Evolutionary conservation across 306 rosid genomes (phyloP), one percentile per base, ranked within the genome.

Genomic region (Ammopiptanthus mongolicus): DNA sequence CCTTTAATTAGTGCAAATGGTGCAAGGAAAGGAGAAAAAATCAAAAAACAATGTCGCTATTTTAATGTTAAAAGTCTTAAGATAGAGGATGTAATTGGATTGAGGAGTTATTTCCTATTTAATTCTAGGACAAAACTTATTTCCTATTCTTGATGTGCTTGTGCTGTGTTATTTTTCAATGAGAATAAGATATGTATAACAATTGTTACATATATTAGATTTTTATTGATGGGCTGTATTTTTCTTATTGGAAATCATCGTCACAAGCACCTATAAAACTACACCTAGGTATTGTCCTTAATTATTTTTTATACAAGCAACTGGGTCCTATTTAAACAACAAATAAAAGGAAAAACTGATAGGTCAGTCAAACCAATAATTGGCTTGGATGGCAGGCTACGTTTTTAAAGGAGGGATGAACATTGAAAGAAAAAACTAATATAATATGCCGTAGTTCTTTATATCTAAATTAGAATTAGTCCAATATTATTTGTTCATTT

Each of bases 281-380:
- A n/a, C n/a, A n/a, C n/a, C n/a, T n/a, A n/a, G n/a, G n/a, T n/a
- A n/a, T n/a, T n/a, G n/a, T n/a, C n/a, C n/a, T n/a, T n/a, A n/a
- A n/a, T n/a, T n/a, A n/a, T n/a, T n/a, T 69, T 65, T 23, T 8
- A 23, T 37, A 22, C 3, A 29, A 73, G 28, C 71, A 47, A 59
- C 10, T 66, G 18, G 72, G 11, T 18, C 57, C 29, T 12, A 66
- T 73, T 29, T 73, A 78, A 60, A 44, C 1, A 3, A 28, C n/a
- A 41, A 62, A 34, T 62, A 19, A 55, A 69, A 55, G 37, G 21
- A 65, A 34, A 29, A 74, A 31, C 33, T n/a, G 56, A 55, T 46
- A 55, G 51, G 41, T 42, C 3, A 36, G 83, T 74, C 83, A 78
- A 83, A 48, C 59, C 50, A 62, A 8, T 69, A 61, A 73, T 71